Percentiles rank a stretch among this genome's conserved stretches.
These are phyloP conservation scores for Lactifluus pinguis DNA, from an alignment of 768 basidiomycete genomes.

Conservation along the genomic window DNA sequence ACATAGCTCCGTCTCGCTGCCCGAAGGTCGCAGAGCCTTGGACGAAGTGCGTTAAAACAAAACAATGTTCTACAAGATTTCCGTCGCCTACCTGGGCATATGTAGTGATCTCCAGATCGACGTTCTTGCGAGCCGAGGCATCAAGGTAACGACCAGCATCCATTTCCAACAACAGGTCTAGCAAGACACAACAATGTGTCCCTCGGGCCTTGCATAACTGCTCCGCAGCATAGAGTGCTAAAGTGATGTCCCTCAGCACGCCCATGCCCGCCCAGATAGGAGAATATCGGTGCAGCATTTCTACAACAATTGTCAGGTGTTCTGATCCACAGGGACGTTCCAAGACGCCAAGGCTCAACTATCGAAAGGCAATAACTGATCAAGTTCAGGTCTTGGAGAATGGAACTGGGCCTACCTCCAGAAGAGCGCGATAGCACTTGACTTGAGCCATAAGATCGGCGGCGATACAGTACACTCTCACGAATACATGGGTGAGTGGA, in stretches of 20 bases:
- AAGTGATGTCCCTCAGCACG: slow-evolving; percentile 43
- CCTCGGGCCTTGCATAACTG: slow-evolving; percentile 56
- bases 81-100: slow-evolving; percentile 47
- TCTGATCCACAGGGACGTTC: slow-evolving; percentile 43
- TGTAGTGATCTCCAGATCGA: slow-evolving; percentile 48
- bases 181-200: slow-evolving; percentile 52
- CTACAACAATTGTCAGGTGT: slow-evolving; percentile 52
- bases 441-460: slow-evolving; percentile 52
- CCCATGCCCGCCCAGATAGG: slow-evolving; percentile 77
- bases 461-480: slow-evolving; percentile 47
- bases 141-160: slow-evolving; percentile 53
- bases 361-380: neutral
- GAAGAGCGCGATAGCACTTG: slow-evolving; percentile 56
- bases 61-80: neutral
- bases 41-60: neutral
- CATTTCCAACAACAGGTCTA: slow-evolving; percentile 56
- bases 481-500: slow-evolving; percentile 23
- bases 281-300: slow-evolving; percentile 60
- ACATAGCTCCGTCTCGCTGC: slow-evolving; percentile 26
- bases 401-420: slow-evolving; percentile 43
- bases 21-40: slow-evolving; percentile 36
- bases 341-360: slow-evolving; percentile 37
- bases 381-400: neutral
- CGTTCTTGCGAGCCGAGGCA: slow-evolving; percentile 45
- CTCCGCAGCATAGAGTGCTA: slow-evolving; percentile 53